Evolutionary conservation across 2,329 filamentous ascomycete species (phyloP), one percentile per base, ranked within the genome.

Genomic region (Calonectria crousiana): DNA sequence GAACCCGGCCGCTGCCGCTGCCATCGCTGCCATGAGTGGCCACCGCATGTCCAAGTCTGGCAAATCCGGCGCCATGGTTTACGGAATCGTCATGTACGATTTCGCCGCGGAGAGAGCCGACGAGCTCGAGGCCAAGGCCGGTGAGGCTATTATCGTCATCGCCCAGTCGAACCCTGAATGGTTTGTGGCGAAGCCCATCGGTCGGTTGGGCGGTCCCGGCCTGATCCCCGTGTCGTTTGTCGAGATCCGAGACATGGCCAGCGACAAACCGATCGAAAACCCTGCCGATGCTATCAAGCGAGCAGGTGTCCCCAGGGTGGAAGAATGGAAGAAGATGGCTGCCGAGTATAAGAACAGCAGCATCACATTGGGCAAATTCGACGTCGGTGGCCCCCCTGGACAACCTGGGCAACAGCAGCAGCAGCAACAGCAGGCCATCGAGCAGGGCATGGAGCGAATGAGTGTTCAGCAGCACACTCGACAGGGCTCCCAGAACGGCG

Each of bases 271-370:
- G 0, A 95, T 98, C 1, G 85, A 90, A 23, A 95, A 98, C 84
- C 92, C 96, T 0, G 89, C 94, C 32, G 96, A 96, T 36, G 96
- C 97, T 1, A 95, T 99, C 71, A 92, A 92, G 80, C 93, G 93
- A 79, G 97, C 97, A 2, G 96, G 96, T 26, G 96, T 99, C 10
- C 97, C 97, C 16, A 94, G 93, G 81, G 97, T 99, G 4, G 97
- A 99, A 83, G 97, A 99, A 81, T 99, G 97, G 97, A 99, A 99
- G 88, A 98, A 97, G 87, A 98, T 98, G 95, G 96, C 97, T 0
- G 96, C 96, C 71, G 96, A 98, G 77, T 99, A 99, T 87, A 99
- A 99, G 88, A 98, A 98, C 84, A 98, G 96, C 84, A 98, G 97
- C 86, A 98, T 99, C 83, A 96, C 96, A 0, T 88, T 99, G 52